Percentiles rank a stretch among this genome's conserved stretches.
phyloP scores from a whole-genome alignment of 805 yeast genomes.

The Pichia ethanolica region DNA sequence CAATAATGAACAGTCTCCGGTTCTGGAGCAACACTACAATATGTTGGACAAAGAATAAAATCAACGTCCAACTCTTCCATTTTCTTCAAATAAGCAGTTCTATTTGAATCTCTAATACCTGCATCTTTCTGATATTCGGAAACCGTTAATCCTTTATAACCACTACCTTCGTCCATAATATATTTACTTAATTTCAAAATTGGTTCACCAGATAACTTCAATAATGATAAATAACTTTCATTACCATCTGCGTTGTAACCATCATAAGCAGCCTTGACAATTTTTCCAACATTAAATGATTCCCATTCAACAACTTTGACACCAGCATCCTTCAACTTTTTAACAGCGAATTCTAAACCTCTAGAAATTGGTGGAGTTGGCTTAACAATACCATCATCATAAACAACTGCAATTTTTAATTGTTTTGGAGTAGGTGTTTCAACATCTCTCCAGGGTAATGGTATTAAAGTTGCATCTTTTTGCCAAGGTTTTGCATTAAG shows the following conservation, averaged over 20 bases:
- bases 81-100: slow-evolving; percentile 41
- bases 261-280: slow-evolving; percentile 44
- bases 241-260: slow-evolving; percentile 61
- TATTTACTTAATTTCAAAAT: slow-evolving; percentile 46
- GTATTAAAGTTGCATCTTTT: slow-evolving; percentile 39
- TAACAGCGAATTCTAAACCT: slow-evolving; percentile 40
- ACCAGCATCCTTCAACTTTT: slow-evolving; percentile 47
- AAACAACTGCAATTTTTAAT: slow-evolving; percentile 40
- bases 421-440: slow-evolving; percentile 27
- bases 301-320: slow-evolving; percentile 45
- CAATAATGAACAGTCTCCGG: slow-evolving; percentile 55
- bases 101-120: slow-evolving; percentile 42
- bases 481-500: slow-evolving; percentile 50
- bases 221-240: slow-evolving; percentile 36
- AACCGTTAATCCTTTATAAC: slow-evolving; percentile 37
- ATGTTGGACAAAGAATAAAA: slow-evolving; percentile 54
- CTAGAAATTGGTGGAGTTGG: slow-evolving; percentile 43
- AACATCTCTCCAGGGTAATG: slow-evolving; percentile 43
- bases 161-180: slow-evolving; percentile 47
- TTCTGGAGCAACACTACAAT: slow-evolving; percentile 58
- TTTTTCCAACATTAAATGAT: slow-evolving; percentile 43
- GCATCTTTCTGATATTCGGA: slow-evolving; percentile 43
- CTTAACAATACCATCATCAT: slow-evolving; percentile 40
- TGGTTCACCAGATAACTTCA: slow-evolving; percentile 62
- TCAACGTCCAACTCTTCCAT: slow-evolving; percentile 48